Evolutionary conservation across 805 yeast genomes (phyloP), one percentile per base, ranked within the genome.

Genomic region (Candida maesae): DNA sequence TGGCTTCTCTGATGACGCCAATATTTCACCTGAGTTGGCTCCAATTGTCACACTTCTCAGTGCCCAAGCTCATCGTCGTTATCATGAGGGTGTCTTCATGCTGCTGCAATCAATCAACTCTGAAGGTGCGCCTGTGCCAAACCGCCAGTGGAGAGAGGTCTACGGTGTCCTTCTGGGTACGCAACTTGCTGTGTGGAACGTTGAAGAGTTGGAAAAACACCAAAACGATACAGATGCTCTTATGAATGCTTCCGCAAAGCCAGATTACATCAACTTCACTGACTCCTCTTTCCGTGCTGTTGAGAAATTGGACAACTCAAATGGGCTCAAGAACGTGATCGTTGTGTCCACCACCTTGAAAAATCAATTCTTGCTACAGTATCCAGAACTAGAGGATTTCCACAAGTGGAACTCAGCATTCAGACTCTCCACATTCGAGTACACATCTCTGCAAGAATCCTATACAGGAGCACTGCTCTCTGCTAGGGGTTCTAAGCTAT

Each of bases 401-500:
- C 68, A 73, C 39, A 71, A 72, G 44, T 93, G 98, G 98, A 78
- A 80, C 46, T 74, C 89, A 4, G 91, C 96, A 5, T 75, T 93
- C 43, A 70, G 96, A 45, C 68, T 93, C 47, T 71, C 95, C 11
- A 73, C 79, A 31, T 90, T 76, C 60, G 99, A 93, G 66, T 81
- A 83, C 62, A 76, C 81, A 15, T 68, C 88, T 10, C 68, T 93
- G 43, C 98, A 93, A 66, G 95, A 89, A 59, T 97, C 97, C 1
- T 93, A 93, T 62, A 90, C 99, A 0, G 99, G 96, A 9, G 96
- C 97, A 0, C 68, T 93, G 42, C 68, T 93, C 39, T 83, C 95
- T 9, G 89, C 96, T n/a, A 74, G 95, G 56, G 99, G 99, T 17
- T 75, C 95, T 5, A 70, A 84, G 45, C 67, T 93, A 45, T 81